A percentile compares a stretch with the other conserved stretches of the same genome.
phyloP scores from a whole-genome alignment of 139 green algal genomes.

The Yamagishiella unicocca region DNA sequence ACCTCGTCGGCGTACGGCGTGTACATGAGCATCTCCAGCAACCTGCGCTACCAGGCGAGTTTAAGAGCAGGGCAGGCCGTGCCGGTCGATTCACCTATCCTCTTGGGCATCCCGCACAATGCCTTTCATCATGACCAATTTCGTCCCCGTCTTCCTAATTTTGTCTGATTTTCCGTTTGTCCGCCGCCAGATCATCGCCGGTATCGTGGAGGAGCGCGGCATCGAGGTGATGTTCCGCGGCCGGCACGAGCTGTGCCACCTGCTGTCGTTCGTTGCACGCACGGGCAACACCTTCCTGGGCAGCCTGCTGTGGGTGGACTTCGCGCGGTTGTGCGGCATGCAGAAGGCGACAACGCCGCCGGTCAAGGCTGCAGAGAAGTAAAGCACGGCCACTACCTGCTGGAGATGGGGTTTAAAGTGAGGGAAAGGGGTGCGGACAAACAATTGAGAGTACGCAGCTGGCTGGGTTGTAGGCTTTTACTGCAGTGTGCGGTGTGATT shows the following conservation, averaged over 20 bases:
- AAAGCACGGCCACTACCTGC: no score
- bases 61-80: no score
- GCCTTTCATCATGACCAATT: no score
- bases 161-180: no score
- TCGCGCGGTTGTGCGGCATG: slow-evolving; percentile 62
- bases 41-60: slow-evolving; percentile 85
- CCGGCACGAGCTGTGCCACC: slow-evolving; percentile 75
- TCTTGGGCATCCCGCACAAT: no score
- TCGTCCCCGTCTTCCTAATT: no score
- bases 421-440: no score
- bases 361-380: neutral
- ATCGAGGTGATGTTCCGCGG: slow-evolving; percentile 88
- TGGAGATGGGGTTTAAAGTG: no score
- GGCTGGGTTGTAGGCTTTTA: no score
- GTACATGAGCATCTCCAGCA: slow-evolving; percentile 96
- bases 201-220: slow-evolving; percentile 93
- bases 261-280: slow-evolving; percentile 85
- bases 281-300: slow-evolving; percentile 93
- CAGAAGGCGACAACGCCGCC: slow-evolving; percentile 33
- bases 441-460: no score
- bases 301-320: slow-evolving; percentile 95
- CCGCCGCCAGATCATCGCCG: slow-evolving; percentile 75
- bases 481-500: no score
- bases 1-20: slow-evolving; percentile 90
- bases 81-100: no score